A percentile compares a stretch with the other conserved stretches of the same genome.
Evolutionary conservation across 2,329 filamentous ascomycete species (phyloP).

Genomic region (Diaporthe citriasiana): DNA sequence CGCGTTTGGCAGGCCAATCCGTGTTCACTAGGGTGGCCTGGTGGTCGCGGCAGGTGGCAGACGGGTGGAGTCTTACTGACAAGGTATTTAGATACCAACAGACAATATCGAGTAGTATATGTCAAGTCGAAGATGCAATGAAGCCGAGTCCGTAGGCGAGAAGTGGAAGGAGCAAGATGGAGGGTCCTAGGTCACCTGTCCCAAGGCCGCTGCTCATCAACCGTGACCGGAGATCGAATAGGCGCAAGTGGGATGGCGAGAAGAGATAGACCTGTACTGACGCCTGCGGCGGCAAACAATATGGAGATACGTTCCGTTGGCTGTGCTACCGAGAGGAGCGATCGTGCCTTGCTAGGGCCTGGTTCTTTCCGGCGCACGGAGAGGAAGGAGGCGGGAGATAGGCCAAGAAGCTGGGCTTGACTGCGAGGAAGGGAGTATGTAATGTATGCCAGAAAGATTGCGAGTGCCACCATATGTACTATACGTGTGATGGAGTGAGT

Average conservation of each 20-base stretch:
- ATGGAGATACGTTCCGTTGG: constrained; percentile 34
- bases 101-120: constrained; percentile 31
- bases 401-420: constrained; percentile 28
- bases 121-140: constrained; percentile 3
- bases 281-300: constrained; percentile 22
- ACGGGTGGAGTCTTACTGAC: constrained; percentile 28
- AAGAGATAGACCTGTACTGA: constrained; percentile 29
- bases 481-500: constrained; percentile 37
- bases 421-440: constrained; percentile 39
- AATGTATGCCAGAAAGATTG: constrained; percentile 38
- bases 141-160: constrained; percentile 31
- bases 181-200: constrained; percentile 13
- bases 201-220: constrained; percentile 26
- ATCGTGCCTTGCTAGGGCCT: constrained; percentile 13
- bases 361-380: constrained; percentile 1
- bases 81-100: constrained; percentile 25
- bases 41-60: constrained; percentile 38
- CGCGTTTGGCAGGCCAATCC: constrained; percentile 33
- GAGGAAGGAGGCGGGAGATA: constrained; percentile 24
- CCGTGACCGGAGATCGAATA: constrained; percentile 28
- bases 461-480: constrained; percentile 40
- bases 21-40: constrained; percentile 27
- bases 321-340: constrained; percentile 31
- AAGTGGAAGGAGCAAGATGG: neutral
- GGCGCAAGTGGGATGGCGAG: constrained; percentile 33